Evolutionary conservation across 345 rosid species (phyloP).

Genomic region (Hypericum perforatum): DNA sequence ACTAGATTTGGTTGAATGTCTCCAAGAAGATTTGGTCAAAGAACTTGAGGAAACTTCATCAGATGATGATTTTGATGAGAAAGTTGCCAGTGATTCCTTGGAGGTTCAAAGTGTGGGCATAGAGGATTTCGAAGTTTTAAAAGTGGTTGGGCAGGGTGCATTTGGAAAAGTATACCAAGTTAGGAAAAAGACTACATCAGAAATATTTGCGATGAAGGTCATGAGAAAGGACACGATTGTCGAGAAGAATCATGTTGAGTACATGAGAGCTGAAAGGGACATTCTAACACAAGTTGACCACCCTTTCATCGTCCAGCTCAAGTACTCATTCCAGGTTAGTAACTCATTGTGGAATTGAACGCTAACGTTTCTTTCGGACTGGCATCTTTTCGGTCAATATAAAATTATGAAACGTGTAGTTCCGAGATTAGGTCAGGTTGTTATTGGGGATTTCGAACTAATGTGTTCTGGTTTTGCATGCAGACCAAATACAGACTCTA

Average conservation of each 20-base stretch:
- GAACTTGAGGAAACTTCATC: constrained; percentile 28
- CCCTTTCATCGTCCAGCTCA: constrained; percentile 88
- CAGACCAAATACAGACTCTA: constrained; percentile 89
- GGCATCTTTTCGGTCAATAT: background rate
- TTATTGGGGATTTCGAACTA: background rate
- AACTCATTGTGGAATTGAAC: background rate
- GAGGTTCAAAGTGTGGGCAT: constrained; percentile 37
- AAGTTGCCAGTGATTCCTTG: constrained; percentile 14
- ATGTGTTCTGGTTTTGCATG: constrained; percentile 14
- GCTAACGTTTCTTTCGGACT: background rate
- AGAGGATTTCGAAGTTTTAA: constrained; percentile 82
- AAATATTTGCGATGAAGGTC: constrained; percentile 95
- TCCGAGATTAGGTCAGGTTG: background rate
- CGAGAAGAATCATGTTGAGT: constrained; percentile 87
- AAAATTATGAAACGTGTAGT: background rate
- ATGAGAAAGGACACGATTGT: constrained; percentile 89
- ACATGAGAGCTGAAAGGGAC: constrained; percentile 95
- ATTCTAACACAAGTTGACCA: constrained; percentile 74
- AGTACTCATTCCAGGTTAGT: constrained; percentile 74
- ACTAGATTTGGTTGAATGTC: constrained; percentile 33
- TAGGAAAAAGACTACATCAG: constrained; percentile 68
- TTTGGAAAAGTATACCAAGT: constrained; percentile 94
- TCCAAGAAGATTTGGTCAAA: constrained; percentile 19
- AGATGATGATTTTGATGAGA: constrained; percentile 21
- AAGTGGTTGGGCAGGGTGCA: constrained; percentile 90